Evolutionary conservation across 805 yeast species (phyloP).

Genomic region (Lipomyces chichibuensis): DNA sequence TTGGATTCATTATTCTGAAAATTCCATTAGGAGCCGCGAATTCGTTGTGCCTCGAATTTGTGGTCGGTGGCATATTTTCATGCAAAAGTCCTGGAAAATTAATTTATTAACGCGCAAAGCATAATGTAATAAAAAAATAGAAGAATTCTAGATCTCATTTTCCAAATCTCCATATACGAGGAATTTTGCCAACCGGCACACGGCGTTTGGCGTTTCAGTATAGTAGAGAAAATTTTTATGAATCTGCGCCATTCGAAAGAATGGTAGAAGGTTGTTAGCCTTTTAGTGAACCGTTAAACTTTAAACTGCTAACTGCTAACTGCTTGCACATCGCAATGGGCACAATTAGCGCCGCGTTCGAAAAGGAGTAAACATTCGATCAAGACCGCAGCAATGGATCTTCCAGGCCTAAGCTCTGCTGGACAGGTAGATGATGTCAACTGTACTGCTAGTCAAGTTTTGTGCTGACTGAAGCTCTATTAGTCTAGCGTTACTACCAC

Average conservation of each 20-base stretch:
- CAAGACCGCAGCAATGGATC: slow-evolving; percentile 7
- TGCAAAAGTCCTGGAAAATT: neutral
- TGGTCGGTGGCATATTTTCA: neutral
- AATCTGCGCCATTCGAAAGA: too few species aligned
- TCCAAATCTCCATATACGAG: neutral
- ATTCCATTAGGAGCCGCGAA: neutral
- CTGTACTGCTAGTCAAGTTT: neutral
- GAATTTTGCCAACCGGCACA: neutral
- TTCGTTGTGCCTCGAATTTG: neutral
- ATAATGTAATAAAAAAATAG: neutral
- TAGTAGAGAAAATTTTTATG: neutral
- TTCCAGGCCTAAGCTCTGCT: slow-evolving; percentile 8
- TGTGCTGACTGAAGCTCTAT: neutral
- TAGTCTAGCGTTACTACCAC: slow-evolving; percentile 4
- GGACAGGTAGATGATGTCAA: neutral
- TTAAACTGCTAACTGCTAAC: neutral
- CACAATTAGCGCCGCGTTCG: neutral
- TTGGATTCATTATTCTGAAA: slow-evolving; percentile 4
- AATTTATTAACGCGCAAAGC: neutral
- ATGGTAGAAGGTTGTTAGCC: too few species aligned
- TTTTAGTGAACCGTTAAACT: neutral
- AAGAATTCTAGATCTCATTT: neutral
- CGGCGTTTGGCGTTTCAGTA: neutral
- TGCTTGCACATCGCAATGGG: too few species aligned
- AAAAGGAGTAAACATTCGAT: neutral